Evolutionary conservation across 139 green algal genomes (phyloP).

Genomic region (Penium margaritaceum): DNA sequence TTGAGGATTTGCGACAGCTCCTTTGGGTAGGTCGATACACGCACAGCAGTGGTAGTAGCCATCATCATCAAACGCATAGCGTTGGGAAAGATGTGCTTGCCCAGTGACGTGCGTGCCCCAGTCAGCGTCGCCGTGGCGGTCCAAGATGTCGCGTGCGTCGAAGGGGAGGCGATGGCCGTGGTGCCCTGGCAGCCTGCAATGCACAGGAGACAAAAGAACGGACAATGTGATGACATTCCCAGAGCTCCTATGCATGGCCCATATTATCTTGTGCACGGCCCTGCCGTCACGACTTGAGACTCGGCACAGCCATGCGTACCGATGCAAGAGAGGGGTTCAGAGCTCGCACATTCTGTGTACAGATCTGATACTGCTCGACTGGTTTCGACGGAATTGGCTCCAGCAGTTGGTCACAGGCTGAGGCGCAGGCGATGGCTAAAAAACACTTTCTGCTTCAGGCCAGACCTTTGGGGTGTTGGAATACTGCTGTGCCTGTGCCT

Average conservation of each 20-base stretch:
- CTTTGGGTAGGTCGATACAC: too few species aligned
- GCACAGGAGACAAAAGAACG: background rate
- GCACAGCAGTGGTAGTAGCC: constrained; percentile 40
- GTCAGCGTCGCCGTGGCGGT: constrained; percentile 24
- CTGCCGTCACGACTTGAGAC: background rate
- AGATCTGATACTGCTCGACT: too few species aligned
- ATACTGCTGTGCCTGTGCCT: too few species aligned
- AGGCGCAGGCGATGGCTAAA: too few species aligned
- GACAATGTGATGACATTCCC: background rate
- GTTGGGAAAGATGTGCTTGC: constrained; percentile 34
- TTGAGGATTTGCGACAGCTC: too few species aligned
- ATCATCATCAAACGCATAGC: constrained; percentile 18
- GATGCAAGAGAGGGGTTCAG: background rate
- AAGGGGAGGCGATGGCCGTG: constrained; percentile 10
- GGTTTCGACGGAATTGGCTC: too few species aligned
- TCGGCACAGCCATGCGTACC: background rate
- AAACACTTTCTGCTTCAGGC: too few species aligned
- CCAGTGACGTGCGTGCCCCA: constrained; percentile 24
- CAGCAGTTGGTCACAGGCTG: too few species aligned
- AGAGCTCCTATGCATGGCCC: too few species aligned
- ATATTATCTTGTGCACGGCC: too few species aligned
- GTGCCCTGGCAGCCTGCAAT: background rate
- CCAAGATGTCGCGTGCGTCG: constrained; percentile 21
- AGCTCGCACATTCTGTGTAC: too few species aligned
- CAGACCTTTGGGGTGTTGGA: too few species aligned